phyloP scores from a whole-genome alignment of 495 filamentous ascomycete species.

The Xylaria cubensis region DNA sequence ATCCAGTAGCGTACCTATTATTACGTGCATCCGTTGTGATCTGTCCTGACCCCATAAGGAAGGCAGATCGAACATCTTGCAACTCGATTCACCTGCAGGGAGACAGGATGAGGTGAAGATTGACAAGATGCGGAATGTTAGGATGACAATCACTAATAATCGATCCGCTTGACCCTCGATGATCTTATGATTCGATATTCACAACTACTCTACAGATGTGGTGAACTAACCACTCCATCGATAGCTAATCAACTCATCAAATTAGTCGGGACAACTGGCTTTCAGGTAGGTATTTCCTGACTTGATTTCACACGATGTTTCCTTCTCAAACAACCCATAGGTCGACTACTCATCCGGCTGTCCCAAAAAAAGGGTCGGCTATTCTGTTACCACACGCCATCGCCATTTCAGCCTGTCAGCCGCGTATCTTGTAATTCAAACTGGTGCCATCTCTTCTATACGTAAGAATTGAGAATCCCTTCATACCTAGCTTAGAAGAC shows the following conservation, averaged over 20 bases:
- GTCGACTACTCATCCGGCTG: background rate
- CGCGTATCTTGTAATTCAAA: background rate
- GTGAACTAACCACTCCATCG: background rate
- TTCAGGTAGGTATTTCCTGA: background rate
- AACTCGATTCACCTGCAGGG: background rate
- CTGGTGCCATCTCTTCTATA: background rate
- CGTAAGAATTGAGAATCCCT: background rate
- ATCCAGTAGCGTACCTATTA: background rate
- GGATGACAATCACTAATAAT: background rate
- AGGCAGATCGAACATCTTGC: constrained; percentile 22
- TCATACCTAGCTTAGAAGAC: background rate
- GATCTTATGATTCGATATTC: background rate
- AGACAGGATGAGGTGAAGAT: constrained; percentile 16
- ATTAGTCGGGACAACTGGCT: background rate
- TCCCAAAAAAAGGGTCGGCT: background rate
- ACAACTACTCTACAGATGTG: background rate
- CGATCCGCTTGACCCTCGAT: constrained; percentile 4
- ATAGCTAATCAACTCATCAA: background rate
- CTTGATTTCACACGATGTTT: background rate
- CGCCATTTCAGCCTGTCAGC: background rate
- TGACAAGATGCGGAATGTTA: constrained; percentile 10
- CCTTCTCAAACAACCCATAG: background rate
- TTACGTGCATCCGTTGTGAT: constrained; percentile 12
- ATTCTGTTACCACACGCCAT: background rate
- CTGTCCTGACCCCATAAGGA: constrained; percentile 18